These are phyloP conservation scores for Cenchrus fungigraminus DNA, from an alignment of 176 grass and related monocot genomes.

Conservation along the genomic window DNA sequence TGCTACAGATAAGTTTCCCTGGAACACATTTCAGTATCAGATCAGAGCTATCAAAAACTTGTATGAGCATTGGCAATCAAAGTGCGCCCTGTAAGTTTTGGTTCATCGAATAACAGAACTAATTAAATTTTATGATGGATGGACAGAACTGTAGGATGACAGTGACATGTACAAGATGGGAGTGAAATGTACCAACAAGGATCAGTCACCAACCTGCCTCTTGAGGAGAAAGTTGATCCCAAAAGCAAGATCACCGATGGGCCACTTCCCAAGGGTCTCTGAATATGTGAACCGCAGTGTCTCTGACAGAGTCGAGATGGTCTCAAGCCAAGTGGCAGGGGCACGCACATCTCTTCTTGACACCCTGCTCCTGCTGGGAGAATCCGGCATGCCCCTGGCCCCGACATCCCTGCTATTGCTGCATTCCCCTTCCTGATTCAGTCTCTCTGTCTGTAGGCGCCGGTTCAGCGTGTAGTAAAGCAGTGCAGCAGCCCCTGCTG, in stretches of 20 bases:
- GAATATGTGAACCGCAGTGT: slow-evolving; percentile 93
- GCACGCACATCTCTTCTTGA: slow-evolving; percentile 78
- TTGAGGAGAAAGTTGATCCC: slow-evolving; percentile 94
- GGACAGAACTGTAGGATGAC: background rate
- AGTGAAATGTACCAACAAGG: background rate
- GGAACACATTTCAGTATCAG: slow-evolving; percentile 42
- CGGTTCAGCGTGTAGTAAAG: slow-evolving; percentile 80
- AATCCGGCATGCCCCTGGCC: background rate
- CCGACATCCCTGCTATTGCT: slow-evolving; percentile 32
- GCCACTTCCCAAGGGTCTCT: slow-evolving; percentile 97
- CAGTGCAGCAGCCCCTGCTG: slow-evolving; percentile 69
- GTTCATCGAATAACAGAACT: background rate
- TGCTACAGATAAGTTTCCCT: slow-evolving; percentile 91
- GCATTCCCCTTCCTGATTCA: slow-evolving; percentile 50
- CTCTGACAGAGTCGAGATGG: slow-evolving; percentile 93
- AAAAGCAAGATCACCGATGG: slow-evolving; percentile 91
- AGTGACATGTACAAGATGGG: background rate
- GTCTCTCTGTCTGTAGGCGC: slow-evolving; percentile 48
- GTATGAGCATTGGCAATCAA: background rate
- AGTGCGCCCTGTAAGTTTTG: background rate
- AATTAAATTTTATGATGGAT: background rate
- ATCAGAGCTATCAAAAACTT: slow-evolving; percentile 28
- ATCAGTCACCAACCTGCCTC: slow-evolving; percentile 65
- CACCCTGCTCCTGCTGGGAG: slow-evolving; percentile 53
- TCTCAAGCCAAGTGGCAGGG: slow-evolving; percentile 92